Base-by-base conservation (phyloP, 768 basidiomycete genomes). In the Tulasnella sp. region DNA sequence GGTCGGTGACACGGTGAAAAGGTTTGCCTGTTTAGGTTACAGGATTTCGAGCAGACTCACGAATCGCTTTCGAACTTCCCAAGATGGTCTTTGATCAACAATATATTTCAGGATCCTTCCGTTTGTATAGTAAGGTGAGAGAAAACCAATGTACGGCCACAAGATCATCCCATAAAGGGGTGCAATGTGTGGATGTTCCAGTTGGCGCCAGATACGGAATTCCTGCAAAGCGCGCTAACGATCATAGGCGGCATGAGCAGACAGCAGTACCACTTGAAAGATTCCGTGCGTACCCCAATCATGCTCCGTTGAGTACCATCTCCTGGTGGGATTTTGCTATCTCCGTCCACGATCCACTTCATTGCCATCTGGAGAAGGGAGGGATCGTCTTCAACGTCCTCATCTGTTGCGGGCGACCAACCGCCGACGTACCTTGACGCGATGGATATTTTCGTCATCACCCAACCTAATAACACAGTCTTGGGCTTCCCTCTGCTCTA, bases 111-210 rank as follows among this genome's bases (percentile, higher is more conserved):
- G 6, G 23, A 48, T 32, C 46, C 44, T 32, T 55, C 46, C 46
- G 32, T 51, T 61, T 20, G 35, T 29, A 42, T 48, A 48, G 74
- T n/a, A 75, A 2, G 46, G 74, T 5, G 51, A 57, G 44, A 75
- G 42, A 48, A 75, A 75, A 5, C 35, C 74, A n/a, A 75, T 75
- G 11, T 37, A 7, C 15, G 74, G 74, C 39, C 37, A 39, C 48
- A 75, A 29, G 3, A 75, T n/a, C 44, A 48, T 3, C 23, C 74
- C 74, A 5, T 7, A 29, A 4, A 75, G 35, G 29, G 74, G 44
- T 75, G 55, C 42, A n/a, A 75, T 75, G 46, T 75, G 44, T 15
- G 5, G 46, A 35, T 75, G 74, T 3, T 57, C 32, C 46, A 75
- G 18, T 20, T 75, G 2, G 1, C 74, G 5, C 74, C 74, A 75